Evolutionary conservation across 106 monocot species (phyloP).

Genomic region (Xerophyta viscosa): DNA sequence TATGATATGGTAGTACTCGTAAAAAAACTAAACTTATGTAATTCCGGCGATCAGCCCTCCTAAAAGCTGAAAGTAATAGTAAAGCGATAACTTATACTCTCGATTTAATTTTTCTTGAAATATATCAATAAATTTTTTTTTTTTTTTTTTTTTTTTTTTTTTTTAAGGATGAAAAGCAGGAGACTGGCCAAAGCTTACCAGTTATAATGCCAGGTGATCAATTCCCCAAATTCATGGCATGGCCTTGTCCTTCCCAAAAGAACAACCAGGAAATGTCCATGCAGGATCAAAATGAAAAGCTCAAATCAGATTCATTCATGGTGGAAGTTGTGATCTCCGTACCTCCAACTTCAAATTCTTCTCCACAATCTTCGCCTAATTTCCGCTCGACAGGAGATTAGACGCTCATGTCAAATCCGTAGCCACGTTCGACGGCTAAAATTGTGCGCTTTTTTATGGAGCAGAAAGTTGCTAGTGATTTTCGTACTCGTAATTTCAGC

Average conservation of each 20-base stretch:
- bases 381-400: not conserved
- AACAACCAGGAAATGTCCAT: not conserved
- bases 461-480: too few species aligned
- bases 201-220: constrained; percentile 13
- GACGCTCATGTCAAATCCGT: not conserved
- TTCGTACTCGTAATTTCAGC: too few species aligned
- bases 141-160: not conserved
- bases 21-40: too few species aligned
- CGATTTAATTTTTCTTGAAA: not conserved
- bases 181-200: constrained; percentile 5
- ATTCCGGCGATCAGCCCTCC: too few species aligned
- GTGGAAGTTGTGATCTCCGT: not conserved
- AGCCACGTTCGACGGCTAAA: too few species aligned
- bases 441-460: too few species aligned
- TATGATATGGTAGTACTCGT: too few species aligned
- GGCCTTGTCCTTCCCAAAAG: constrained; percentile 6
- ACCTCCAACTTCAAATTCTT: not conserved
- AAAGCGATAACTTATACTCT: too few species aligned
- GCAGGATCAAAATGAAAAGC: not conserved
- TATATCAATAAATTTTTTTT: not conserved
- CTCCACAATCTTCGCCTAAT: not conserved
- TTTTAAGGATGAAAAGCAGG: not conserved
- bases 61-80: too few species aligned
- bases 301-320: not conserved
- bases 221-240: constrained; percentile 9